Conservation (phyloP, 108 stramenopile genomes). For the Aurantiochytrium sp. region DNA sequence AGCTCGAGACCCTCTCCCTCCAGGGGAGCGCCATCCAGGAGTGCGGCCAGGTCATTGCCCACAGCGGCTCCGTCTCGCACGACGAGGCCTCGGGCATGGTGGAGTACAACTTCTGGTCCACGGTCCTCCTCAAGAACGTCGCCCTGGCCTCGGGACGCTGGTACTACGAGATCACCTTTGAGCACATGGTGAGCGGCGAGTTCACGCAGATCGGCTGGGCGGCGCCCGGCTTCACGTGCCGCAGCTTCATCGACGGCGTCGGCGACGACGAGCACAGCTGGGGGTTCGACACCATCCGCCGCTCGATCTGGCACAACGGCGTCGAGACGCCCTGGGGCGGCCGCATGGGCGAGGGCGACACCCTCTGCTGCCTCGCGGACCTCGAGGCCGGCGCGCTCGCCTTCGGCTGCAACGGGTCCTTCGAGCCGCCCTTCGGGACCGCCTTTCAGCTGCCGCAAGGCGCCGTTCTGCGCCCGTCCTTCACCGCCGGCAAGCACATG, state of each 20-base stretch:
- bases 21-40: not conserved
- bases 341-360: not conserved
- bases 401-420: not conserved
- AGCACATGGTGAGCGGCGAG: not conserved
- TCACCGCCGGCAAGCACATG: not conserved
- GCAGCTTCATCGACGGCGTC: not conserved
- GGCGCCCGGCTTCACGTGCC: not conserved
- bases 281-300: not conserved
- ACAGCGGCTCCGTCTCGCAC: not conserved
- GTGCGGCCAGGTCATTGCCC: not conserved
- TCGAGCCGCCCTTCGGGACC: not conserved
- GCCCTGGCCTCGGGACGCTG: not conserved
- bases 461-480: not conserved
- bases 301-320: not conserved
- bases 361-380: not conserved
- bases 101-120: not conserved
- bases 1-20: not conserved
- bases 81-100: not conserved
- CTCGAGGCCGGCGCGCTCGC: not conserved
- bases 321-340: not conserved
- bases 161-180: not conserved
- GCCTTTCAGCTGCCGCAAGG: not conserved
- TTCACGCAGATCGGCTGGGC: constrained; percentile 15
- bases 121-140: not conserved
- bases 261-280: constrained; percentile 13